Evolutionary conservation across 2,329 filamentous ascomycete genomes (phyloP).

Genomic region (Colletotrichum trifolii): DNA sequence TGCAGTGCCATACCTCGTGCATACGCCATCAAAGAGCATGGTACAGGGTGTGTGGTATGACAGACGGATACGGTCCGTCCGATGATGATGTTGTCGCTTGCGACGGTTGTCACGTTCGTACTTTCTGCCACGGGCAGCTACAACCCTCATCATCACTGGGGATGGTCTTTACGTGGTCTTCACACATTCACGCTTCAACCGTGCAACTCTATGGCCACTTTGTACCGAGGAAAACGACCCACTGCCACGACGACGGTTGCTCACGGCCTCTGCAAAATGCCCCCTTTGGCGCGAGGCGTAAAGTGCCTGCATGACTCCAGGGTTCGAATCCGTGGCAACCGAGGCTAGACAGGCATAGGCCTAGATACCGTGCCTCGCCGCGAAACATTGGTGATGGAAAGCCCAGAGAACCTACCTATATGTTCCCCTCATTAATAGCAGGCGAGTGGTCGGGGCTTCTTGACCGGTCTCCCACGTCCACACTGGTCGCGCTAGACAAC

Average conservation of each 20-base stretch:
- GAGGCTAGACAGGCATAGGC: slow-evolving; percentile 31
- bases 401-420: slow-evolving; percentile 32
- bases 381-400: slow-evolving; percentile 32
- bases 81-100: neutral
- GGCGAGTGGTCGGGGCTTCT: neutral
- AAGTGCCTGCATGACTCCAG: slow-evolving; percentile 36
- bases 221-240: slow-evolving; percentile 16
- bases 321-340: slow-evolving; percentile 34
- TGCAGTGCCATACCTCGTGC: too few species aligned
- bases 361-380: slow-evolving; percentile 27
- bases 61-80: too few species aligned
- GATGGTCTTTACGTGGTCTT: neutral
- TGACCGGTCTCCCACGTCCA: slow-evolving; percentile 8
- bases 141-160: neutral
- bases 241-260: slow-evolving; percentile 16
- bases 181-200: neutral
- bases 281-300: slow-evolving; percentile 30
- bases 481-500: neutral
- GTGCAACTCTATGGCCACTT: neutral
- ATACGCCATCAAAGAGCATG: neutral
- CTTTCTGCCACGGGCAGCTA: too few species aligned
- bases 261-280: slow-evolving; percentile 19
- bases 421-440: slow-evolving; percentile 22
- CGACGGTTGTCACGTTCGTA: neutral
- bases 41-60: neutral